phyloP scores from a whole-genome alignment of 345 rosid species.

The Citrus australasica region DNA sequence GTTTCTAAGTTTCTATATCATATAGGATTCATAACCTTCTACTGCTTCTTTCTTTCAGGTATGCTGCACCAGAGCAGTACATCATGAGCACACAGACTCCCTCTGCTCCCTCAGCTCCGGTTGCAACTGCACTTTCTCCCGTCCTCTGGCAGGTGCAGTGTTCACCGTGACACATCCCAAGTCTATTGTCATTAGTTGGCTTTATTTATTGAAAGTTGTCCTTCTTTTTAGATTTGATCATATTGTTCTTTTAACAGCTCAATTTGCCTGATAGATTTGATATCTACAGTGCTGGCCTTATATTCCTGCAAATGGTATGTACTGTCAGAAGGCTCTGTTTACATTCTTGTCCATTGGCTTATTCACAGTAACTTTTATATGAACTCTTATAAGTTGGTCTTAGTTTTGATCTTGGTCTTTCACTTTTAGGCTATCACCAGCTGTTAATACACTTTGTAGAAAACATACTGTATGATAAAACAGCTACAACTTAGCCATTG shows the following conservation, averaged over 20 bases:
- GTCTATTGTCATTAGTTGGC: constrained; percentile 9
- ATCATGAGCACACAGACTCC: constrained; percentile 99
- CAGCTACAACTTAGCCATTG: neutral
- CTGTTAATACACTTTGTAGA: neutral
- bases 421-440: neutral
- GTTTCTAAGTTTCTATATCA: neutral
- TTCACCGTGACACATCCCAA: neutral
- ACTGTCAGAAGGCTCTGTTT: constrained; percentile 3
- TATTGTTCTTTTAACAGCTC: constrained; percentile 49
- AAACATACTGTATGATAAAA: neutral
- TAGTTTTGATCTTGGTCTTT: neutral
- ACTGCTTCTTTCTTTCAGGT: constrained; percentile 42
- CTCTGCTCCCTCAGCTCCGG: constrained; percentile 96
- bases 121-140: constrained; percentile 94
- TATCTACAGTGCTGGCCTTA: constrained; percentile 89
- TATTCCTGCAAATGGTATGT: constrained; percentile 91
- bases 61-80: constrained; percentile 96
- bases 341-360: neutral
- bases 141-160: constrained; percentile 91
- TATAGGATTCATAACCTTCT: neutral
- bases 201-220: constrained; percentile 6
- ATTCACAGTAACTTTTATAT: neutral
- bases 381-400: neutral
- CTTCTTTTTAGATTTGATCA: constrained; percentile 15
- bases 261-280: constrained; percentile 96